Base-by-base conservation (phyloP, 73 alveolate genomes). In the Paraurostyla sp. region DNA sequence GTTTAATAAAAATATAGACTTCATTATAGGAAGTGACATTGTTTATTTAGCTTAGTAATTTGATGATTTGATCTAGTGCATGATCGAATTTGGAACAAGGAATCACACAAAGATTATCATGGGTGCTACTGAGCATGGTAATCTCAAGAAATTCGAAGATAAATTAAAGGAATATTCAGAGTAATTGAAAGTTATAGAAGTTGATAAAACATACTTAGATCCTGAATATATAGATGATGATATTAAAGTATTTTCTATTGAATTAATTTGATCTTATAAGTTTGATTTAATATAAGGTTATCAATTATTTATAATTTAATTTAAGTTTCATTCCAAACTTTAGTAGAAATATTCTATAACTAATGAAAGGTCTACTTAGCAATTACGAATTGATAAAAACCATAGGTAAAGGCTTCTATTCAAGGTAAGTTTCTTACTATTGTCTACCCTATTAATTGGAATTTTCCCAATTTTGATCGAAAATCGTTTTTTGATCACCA, bases 51-150 rank as follows among this genome's bases (percentile, higher is more conserved):
- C 68, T 0, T 25, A 73, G 46, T 45, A 45, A 45, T 73, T 73
- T 73, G 73, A 73, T 27, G 73, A 48, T 73, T 27, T 73, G 51
- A 22, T 50, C 23, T 27, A 45, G 27, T 27, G 73, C 38, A 73
- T 73, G 38, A 9, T 73, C 0, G 68, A 73, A 73, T 36, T 73
- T 16, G 49, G 73, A 2, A 27, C 87, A 1, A n/a, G 22, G 48
- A 30, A 45, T 73, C 82, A 65, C 25, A 73, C 87, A 45, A 42
- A 38, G 33, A 45, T 50, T 11, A 30, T 73, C 15, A 32, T 73
- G 41, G 87, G 73, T 2, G 71, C 68, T 42, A 50, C 87, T 45
- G 87, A 73, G 20, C 87, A 73, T 73, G 87, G 87, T 38, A 73
- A 73, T 48, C 42, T 43, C 29, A 45, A 30, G n/a, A 29, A 16